These are phyloP conservation scores for Hirschioporus abietinus DNA, from an alignment of 768 basidiomycete genomes.

Conservation along the genomic window DNA sequence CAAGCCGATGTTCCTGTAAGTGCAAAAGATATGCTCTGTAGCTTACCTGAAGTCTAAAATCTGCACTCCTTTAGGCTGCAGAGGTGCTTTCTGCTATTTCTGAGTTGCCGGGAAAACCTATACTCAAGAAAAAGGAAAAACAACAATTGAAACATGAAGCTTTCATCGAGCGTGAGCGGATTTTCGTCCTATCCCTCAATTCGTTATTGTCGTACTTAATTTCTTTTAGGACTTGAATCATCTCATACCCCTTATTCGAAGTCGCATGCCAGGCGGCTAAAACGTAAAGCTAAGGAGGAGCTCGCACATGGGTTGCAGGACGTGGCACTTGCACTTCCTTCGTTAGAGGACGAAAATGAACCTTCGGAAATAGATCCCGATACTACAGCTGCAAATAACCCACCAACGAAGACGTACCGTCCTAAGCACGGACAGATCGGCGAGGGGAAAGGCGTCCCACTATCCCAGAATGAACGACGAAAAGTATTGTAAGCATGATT, in stretches of 20 bases:
- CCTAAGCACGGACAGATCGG: constrained; percentile 55
- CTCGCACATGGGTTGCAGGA: constrained; percentile 26
- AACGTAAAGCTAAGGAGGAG: constrained; percentile 51
- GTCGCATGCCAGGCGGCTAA: constrained; percentile 64
- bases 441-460: constrained; percentile 51
- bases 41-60: constrained; percentile 7
- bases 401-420: constrained; percentile 14
- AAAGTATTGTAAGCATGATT: constrained; percentile 51
- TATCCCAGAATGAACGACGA: constrained; percentile 62
- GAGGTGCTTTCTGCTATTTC: constrained; percentile 38
- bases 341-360: constrained; percentile 7
- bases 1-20: constrained; percentile 38
- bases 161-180: constrained; percentile 55
- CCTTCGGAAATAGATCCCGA: constrained; percentile 4
- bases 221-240: constrained; percentile 40
- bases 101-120: constrained; percentile 18
- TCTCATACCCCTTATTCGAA: constrained; percentile 58
- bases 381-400: not conserved
- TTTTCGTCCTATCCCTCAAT: not conserved
- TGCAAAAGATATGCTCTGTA: constrained; percentile 12
- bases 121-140: constrained; percentile 61
- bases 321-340: constrained; percentile 25
- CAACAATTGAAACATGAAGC: constrained; percentile 59
- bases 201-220: not conserved
- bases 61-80: constrained; percentile 28